A percentile compares a stretch with the other conserved stretches of the same genome.
Conservation (phyloP, 1,284 basidiomycete species). For the Spongiforma sp. region DNA sequence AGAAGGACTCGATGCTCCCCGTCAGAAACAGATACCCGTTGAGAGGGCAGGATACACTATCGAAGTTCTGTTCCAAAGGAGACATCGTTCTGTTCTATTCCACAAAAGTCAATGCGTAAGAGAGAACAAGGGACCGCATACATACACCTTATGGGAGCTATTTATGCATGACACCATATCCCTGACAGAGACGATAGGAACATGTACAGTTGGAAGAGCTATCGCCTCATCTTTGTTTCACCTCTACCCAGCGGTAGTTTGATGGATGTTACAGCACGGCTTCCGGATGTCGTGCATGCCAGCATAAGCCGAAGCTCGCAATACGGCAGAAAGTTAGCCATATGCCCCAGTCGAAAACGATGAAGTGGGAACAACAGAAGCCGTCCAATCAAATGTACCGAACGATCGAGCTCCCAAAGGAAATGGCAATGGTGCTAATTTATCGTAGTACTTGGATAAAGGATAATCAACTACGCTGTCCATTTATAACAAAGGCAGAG, state of each 20-base stretch:
- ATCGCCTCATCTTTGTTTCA: background rate
- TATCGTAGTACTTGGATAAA: too few relatives aligned
- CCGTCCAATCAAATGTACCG: too few relatives aligned
- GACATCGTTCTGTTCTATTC: background rate
- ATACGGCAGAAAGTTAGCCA: background rate
- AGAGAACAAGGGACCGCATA: background rate
- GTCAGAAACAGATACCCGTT: constrained; percentile 27
- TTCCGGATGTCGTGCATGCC: background rate
- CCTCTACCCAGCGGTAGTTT: background rate
- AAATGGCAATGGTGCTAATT: too few relatives aligned
- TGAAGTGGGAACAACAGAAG: too few relatives aligned
- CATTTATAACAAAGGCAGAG: too few relatives aligned
- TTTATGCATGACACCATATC: background rate
- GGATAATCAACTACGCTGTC: too few relatives aligned
- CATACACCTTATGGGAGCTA: background rate
- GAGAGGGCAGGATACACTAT: constrained; percentile 12
- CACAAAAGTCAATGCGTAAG: background rate
- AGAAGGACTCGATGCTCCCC: constrained; percentile 32
- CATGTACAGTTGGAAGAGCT: too few relatives aligned
- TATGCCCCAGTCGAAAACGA: too few relatives aligned
- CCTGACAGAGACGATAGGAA: too few relatives aligned
- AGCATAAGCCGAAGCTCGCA: background rate
- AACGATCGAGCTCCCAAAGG: too few relatives aligned
- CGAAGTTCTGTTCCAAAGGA: background rate
- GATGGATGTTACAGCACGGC: background rate